Evolutionary conservation across 257 asterid genomes (phyloP).

Genomic region (Nicotiana benthamiana): DNA sequence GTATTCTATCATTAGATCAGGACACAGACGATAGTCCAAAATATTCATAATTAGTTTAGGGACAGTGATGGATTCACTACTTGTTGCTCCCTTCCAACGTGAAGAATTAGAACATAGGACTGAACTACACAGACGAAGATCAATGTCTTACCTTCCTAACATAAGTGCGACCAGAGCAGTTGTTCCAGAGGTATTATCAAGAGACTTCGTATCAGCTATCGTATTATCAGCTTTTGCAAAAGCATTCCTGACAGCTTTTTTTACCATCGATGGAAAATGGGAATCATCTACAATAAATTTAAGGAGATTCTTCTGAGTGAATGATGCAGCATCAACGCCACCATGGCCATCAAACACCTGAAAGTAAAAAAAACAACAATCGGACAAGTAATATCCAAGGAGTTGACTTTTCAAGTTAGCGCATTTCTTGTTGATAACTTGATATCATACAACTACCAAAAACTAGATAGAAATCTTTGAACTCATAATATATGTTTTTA

Average conservation of each 20-base stretch:
- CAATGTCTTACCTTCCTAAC: slow-evolving; percentile 51
- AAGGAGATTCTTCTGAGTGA: slow-evolving; percentile 58
- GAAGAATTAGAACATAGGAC: background rate
- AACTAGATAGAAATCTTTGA: background rate
- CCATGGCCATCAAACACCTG: slow-evolving; percentile 91
- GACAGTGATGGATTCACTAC: background rate
- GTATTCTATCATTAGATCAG: too few species aligned
- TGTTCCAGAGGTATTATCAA: slow-evolving; percentile 66
- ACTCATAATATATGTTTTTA: background rate
- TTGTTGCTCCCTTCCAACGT: background rate
- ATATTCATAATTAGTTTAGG: too few species aligned
- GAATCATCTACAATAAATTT: slow-evolving; percentile 56
- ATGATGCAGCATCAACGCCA: slow-evolving; percentile 75
- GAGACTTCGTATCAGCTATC: slow-evolving; percentile 49
- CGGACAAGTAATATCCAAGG: too few species aligned
- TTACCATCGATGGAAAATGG: slow-evolving; percentile 48
- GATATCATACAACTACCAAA: background rate
- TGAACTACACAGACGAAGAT: too few species aligned
- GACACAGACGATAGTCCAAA: too few species aligned
- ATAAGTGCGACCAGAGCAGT: slow-evolving; percentile 64
- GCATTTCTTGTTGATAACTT: background rate
- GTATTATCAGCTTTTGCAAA: slow-evolving; percentile 65
- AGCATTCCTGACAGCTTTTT: slow-evolving; percentile 63
- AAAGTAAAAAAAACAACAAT: too few species aligned
- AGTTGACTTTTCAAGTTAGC: background rate